phyloP scores from a whole-genome alignment of 169 alveolate species.

The Plasmodium falciparum region DNA sequence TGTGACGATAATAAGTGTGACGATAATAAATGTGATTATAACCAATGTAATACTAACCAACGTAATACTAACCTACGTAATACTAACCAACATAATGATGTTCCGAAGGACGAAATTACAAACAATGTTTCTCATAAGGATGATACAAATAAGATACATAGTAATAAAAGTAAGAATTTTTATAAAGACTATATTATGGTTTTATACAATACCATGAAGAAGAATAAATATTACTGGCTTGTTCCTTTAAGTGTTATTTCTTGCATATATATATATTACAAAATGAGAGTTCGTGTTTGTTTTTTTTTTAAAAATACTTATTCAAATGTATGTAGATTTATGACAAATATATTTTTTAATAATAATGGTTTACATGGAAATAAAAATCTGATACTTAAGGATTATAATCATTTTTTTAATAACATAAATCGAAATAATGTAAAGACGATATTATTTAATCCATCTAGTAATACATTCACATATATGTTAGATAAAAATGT shows the following conservation, averaged over 20 bases:
- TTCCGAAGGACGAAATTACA: too few species aligned
- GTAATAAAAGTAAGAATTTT: background rate
- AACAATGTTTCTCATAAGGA: too few species aligned
- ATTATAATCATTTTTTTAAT: constrained; percentile 54
- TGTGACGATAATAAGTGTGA: too few species aligned
- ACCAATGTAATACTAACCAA: too few species aligned
- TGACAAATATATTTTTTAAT: background rate
- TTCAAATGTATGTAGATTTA: constrained; percentile 9
- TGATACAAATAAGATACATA: background rate
- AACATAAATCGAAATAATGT: constrained; percentile 61
- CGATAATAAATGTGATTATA: too few species aligned
- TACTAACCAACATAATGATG: too few species aligned
- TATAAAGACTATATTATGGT: constrained; percentile 9
- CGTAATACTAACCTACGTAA: too few species aligned
- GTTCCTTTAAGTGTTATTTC: constrained; percentile 44
- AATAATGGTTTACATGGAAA: background rate
- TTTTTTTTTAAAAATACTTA: constrained; percentile 8
- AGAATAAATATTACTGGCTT: constrained; percentile 51
- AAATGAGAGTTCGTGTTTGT: constrained; percentile 11
- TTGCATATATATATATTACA: constrained; percentile 36
- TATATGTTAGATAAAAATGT: constrained; percentile 18
- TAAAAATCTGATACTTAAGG: background rate
- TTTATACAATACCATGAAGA: constrained; percentile 8
- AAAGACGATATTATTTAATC: constrained; percentile 39
- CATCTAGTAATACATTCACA: constrained; percentile 35